Base-by-base conservation (phyloP, 495 filamentous ascomycete species). In the Bryoglossum gracile region DNA sequence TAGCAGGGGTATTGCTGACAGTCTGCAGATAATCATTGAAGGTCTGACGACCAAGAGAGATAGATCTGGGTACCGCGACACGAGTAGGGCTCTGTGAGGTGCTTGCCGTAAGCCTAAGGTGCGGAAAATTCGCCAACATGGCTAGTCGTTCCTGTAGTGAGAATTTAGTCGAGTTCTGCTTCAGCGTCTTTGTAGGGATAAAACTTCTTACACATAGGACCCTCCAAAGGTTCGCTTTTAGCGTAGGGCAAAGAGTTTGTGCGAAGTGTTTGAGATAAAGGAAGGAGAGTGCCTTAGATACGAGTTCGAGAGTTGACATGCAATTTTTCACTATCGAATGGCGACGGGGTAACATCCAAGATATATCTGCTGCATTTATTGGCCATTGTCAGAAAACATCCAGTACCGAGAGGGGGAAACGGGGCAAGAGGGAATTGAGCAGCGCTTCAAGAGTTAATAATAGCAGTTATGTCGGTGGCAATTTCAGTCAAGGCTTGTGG, bases 61-160 rank as follows among this genome's bases (percentile, higher is more conserved):
- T 3, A 51, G 18, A 16, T 24, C 28, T 22, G 48, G 43, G 30
- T 38, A 56, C 18, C 43, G 35, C 8, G 24, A 8, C 5, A 48
- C 3, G 51, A 11, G 16, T 51, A 28, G 16, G 24, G 47, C 22
- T 56, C 41, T 19, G 24, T 51, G 4, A 56, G 48, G 9, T 51
- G 41, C 23, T 56, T 56, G 17, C 46, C 37, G 22, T 56, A 46
- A 6, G 41, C 33, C 18, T 56, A 56, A 6, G 40, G 38, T 48
- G 41, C 51, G 13, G 48, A 48, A 30, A 56, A 56, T 10, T 24
- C 16, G 2, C 3, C 11, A 5, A 36, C 40, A 33, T 51, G 21
- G 4, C 10, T n/a, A 22, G 42, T 40, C 18, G 35, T 36, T 14
- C 48, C 53, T 1, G 48, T 51, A 6, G 25, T 6, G 2, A 23